These are phyloP conservation scores for Aphanomyces astaci DNA, from an alignment of 352 stramenopile genomes.

Conservation along the genomic window DNA sequence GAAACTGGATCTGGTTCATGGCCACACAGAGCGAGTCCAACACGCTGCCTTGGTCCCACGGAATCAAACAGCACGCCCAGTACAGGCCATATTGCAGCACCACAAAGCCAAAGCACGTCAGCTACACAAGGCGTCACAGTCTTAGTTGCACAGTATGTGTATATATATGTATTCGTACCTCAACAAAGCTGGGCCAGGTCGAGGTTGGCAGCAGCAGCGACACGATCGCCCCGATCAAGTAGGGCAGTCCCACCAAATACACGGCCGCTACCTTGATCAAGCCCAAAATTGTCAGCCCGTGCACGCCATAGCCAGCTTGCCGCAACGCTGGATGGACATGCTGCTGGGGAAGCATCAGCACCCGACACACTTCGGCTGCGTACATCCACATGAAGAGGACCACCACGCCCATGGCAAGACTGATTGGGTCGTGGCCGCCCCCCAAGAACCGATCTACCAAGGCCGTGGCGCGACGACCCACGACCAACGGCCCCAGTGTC, in stretches of 20 bases:
- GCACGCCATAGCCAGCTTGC: constrained; percentile 57
- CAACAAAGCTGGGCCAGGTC: constrained; percentile 37
- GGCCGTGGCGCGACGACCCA: constrained; percentile 56
- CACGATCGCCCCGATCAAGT: constrained; percentile 30
- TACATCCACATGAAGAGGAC: constrained; percentile 69
- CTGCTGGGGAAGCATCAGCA: constrained; percentile 50
- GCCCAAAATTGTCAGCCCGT: constrained; percentile 47
- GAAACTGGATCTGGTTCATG: constrained; percentile 13
- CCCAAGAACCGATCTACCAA: constrained; percentile 65
- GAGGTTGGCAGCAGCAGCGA: constrained; percentile 37
- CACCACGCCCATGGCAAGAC: constrained; percentile 63
- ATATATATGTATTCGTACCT: constrained; percentile 10
- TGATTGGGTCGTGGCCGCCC: constrained; percentile 65
- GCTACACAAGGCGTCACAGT: constrained; percentile 26
- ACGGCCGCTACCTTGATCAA: constrained; percentile 43
- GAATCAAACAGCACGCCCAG: constrained; percentile 61
- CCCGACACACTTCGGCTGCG: constrained; percentile 43
- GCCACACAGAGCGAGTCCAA: background rate
- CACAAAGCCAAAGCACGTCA: constrained; percentile 40
- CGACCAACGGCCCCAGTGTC: constrained; percentile 59
- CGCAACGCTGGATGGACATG: constrained; percentile 49
- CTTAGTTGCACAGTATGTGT: background rate
- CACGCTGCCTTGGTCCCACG: background rate
- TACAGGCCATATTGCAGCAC: constrained; percentile 59
- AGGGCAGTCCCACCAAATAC: constrained; percentile 62